A percentile compares a stretch with the other conserved stretches of the same genome.
phyloP scores from a whole-genome alignment of 306 rosid species.

The Ormosia emarginata region DNA sequence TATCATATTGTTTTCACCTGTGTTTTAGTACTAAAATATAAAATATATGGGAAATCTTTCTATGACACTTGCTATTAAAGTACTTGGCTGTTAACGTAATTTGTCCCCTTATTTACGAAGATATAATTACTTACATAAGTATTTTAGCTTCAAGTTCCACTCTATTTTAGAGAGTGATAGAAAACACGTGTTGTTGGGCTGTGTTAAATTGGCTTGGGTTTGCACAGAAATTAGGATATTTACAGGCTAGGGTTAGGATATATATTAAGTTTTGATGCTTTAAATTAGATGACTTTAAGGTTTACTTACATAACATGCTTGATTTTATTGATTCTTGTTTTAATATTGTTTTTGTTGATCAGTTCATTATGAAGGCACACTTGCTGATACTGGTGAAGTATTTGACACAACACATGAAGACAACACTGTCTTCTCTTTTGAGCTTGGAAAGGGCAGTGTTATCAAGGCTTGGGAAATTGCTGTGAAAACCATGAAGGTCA shows the following conservation, averaged over 20 bases:
- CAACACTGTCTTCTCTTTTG: constrained; percentile 88
- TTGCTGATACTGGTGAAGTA: constrained; percentile 78
- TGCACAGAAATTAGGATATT: not conserved
- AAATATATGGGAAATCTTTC: not conserved
- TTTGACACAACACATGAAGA: constrained; percentile 94
- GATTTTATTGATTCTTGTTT: not conserved
- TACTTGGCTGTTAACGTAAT: not conserved
- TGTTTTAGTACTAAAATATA: not conserved
- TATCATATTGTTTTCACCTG: not conserved
- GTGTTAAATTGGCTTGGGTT: not conserved
- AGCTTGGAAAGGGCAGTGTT: constrained; percentile 86
- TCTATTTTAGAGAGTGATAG: not conserved
- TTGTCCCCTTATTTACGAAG: not conserved
- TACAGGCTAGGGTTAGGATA: not conserved
- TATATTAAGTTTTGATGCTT: not conserved
- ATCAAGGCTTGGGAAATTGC: constrained; percentile 98
- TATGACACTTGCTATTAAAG: not conserved
- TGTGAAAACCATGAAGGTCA: constrained; percentile 89
- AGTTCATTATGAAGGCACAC: constrained; percentile 92
- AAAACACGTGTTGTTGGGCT: not conserved
- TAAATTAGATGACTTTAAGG: not conserved
- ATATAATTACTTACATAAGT: not conserved
- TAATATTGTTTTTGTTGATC: constrained; percentile 28
- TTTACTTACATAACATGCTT: not conserved
- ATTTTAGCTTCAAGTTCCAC: not conserved